Evolutionary conservation across 177 flowering plant genomes (phyloP).

Genomic region (Vitis hybrid): DNA sequence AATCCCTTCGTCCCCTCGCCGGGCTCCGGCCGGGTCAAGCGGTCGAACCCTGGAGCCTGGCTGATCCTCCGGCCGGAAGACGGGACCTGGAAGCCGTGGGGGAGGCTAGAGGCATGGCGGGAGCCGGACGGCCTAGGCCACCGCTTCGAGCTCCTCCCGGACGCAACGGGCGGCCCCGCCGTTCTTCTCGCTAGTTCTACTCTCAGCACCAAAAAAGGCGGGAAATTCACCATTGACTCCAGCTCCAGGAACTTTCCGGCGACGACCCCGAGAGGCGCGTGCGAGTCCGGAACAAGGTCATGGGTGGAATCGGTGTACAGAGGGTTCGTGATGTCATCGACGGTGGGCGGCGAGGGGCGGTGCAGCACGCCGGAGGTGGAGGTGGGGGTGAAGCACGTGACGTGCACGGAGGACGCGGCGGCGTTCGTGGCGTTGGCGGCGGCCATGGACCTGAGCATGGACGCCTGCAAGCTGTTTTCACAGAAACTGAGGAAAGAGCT

Average conservation of each 20-base stretch:
- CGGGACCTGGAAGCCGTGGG: conserved; percentile 95
- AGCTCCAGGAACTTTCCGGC: conserved; percentile 19
- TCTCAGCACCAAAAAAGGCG: conserved; percentile 26
- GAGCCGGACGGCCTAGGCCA: conserved; percentile 74
- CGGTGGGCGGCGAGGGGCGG: conserved; percentile 67
- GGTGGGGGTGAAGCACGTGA: conserved; percentile 86
- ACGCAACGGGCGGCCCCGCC: conserved; percentile 16
- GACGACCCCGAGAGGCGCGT: conserved; percentile 22
- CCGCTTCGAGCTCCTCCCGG: conserved; percentile 63
- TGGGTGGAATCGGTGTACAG: conserved; percentile 23
- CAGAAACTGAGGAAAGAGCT: conserved; percentile 79
- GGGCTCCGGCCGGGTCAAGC: conserved; percentile 77
- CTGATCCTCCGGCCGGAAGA: conserved; percentile 83
- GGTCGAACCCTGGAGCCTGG: conserved; percentile 94
- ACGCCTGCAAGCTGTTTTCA: conserved; percentile 89
- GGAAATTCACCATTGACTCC: conserved; percentile 35
- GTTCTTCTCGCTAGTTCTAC: conserved; percentile 21
- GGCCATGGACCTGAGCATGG: conserved; percentile 92
- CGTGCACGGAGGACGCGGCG: conserved; percentile 93
- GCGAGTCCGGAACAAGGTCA: conserved; percentile 17
- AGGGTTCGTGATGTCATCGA: conserved; percentile 93
- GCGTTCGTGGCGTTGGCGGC: conserved; percentile 88
- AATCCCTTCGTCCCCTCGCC: conserved; percentile 89
- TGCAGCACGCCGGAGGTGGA: conserved; percentile 74
- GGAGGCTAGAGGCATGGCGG: conserved; percentile 91